Base-by-base conservation (phyloP, 352 stramenopile species). In the Pythium phragmiticola region DNA sequence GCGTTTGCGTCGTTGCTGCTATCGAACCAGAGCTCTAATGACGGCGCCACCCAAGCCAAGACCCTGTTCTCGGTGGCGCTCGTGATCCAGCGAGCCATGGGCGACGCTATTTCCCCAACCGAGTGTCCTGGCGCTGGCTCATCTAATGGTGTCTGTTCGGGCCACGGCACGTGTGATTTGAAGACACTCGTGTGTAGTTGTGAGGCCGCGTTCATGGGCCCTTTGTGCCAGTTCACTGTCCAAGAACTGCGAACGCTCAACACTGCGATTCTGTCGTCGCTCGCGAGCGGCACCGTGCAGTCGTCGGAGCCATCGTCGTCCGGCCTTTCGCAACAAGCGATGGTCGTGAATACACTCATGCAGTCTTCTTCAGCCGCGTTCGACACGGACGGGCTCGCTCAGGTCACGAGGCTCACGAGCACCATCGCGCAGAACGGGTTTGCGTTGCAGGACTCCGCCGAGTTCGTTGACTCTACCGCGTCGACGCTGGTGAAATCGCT, bases 281-380 rank as follows among this genome's bases (percentile, higher is more conserved):
- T 90, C 0, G 43, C 28, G 3, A 63, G 63, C 3, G 58, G 11
- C 2, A 57, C 76, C 1, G 60, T 76, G 0, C 55, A 58, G 13
- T 50, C 65, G 0, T 57, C 78, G 3, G 76, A 93, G 48, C 72
- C 78, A 1, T 85, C 72, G 14, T 70, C 57, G 1, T 76, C 71
- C 2, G 70, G 69, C 2, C 78, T 93, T 14, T 74, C 71, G 2
- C 84, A 89, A 41, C 78, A 87, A 56, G 77, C 75, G 5, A 63
- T 72, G 7, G 76, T 89, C 11, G 51, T 87, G 11, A 58, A 73
- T 2, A 84, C 73, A 1, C 62, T 90, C 7, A 62, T 85, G 19
- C 63, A 78, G 36, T 70, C 72, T 1, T 70, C 80, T 0, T 59
- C 76, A 1, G 61, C 68, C 5, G 70, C 74, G 28, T 70, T 91